Base-by-base conservation (phyloP, 805 yeast genomes). In the Kuraishia hungarica region DNA sequence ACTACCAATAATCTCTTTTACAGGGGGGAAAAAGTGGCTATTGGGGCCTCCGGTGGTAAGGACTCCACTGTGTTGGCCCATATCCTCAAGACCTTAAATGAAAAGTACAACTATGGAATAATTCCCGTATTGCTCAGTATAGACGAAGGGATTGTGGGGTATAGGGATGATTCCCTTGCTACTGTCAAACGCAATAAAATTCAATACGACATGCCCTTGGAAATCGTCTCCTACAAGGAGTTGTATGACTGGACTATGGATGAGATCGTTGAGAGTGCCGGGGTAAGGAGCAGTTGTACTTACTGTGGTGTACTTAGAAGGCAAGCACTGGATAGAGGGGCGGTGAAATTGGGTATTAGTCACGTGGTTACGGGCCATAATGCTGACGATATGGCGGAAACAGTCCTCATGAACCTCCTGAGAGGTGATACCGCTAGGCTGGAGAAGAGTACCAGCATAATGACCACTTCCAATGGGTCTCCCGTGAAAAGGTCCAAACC, bases 341-440 rank as follows among this genome's bases (percentile, higher is more conserved):
- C 98, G 2, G 84, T 88, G 11, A 87, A 85, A 65, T 71, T 93
- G 23, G 90, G 86, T 0, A 91, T 94, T 53, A 77, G 79, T 54
- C 99, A 94, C 70, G 94, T 94, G 35, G 96, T 94, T 1, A 94
- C 99, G 0, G 99, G 99, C 2, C 99, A 94, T 70, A 94, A 94
- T 68, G 99, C 99, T 0, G 99, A 94, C 69, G 99, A 94, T 71
- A 88, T 94, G 89, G 99, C 99, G 1, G 99, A 94, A 65, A 94
- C 99, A 0, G 96, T 94, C 3, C 71, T 94, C 54, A 93, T 94
- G 98, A 94, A 94, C 69, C 71, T 94, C 50, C 72, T 94, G 28
- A 78, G 99, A 62, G 99, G 99, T n/a, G 99, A 94, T 67, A 86
- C 91, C 6, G 96, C 96, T 23, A 77, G 99, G 59, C 74, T 94